phyloP scores from a whole-genome alignment of 768 basidiomycete species.

The Hortiboletus flavorubellus region DNA sequence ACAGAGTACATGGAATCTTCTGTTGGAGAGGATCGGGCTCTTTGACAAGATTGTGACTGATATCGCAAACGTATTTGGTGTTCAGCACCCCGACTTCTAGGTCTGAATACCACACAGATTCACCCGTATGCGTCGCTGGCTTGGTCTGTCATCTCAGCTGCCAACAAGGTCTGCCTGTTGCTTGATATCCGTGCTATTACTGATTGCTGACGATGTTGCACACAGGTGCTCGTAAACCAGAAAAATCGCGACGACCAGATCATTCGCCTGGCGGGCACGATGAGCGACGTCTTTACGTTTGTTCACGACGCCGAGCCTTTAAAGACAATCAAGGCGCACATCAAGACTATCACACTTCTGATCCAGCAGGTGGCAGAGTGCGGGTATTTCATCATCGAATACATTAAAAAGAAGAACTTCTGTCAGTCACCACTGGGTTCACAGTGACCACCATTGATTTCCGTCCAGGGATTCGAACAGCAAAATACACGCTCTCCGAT shows the following conservation, averaged over 20 bases:
- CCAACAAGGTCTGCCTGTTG: not conserved
- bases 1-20: not conserved
- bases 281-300: not conserved
- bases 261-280: no score
- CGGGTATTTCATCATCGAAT: not conserved
- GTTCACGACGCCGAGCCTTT: not conserved
- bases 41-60: not conserved
- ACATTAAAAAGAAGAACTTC: not conserved
- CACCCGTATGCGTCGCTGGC: no score
- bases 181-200: not conserved
- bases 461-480: no score
- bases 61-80: not conserved
- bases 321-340: not conserved
- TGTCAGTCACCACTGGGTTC: not conserved
- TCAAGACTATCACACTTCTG: not conserved
- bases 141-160: not conserved
- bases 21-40: not conserved
- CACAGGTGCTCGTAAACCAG: not conserved
- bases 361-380: constrained; percentile 1
- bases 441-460: not conserved
- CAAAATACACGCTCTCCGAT: no score
- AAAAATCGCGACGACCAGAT: no score
- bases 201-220: not conserved
- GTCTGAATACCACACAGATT: not conserved
- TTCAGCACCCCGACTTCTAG: no score